A percentile compares a stretch with the other conserved stretches of the same genome.
Evolutionary conservation across 2,329 filamentous ascomycete genomes (phyloP).

Genomic region (Colletotrichum camelliae): DNA sequence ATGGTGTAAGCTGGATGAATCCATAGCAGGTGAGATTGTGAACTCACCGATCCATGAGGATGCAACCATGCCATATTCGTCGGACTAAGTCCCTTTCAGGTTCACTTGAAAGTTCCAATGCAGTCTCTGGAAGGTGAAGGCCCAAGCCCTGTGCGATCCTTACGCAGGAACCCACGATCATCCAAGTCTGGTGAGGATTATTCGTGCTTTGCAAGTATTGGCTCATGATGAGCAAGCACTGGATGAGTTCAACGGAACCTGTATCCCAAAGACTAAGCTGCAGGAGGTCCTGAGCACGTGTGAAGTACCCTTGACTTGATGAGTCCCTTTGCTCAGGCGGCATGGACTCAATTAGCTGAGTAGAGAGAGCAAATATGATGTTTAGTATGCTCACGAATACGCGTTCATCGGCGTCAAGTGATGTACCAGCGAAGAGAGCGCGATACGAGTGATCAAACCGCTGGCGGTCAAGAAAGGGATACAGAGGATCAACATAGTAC

Average conservation of each 20-base stretch:
- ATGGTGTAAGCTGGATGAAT: not conserved
- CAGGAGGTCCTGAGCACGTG: constrained; percentile 45
- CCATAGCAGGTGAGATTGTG: accelerated
- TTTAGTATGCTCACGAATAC: constrained; percentile 51
- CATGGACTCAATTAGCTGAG: constrained; percentile 47
- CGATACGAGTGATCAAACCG: constrained; percentile 43
- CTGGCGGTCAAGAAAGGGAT: constrained; percentile 47
- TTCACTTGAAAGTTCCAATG: constrained; percentile 11
- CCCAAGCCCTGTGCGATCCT: constrained; percentile 52
- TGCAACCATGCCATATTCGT: constrained; percentile 41
- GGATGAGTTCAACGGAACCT: constrained; percentile 48
- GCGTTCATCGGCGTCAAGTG: constrained; percentile 41
- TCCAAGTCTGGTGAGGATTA: constrained; percentile 53
- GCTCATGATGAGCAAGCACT: constrained; percentile 51
- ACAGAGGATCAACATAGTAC: constrained; percentile 50
- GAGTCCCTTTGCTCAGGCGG: constrained; percentile 42
- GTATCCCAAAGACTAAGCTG: constrained; percentile 47
- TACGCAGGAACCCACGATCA: constrained; percentile 50
- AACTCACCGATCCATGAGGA: constrained; percentile 42
- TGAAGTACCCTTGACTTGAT: constrained; percentile 45
- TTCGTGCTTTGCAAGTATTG: constrained; percentile 56
- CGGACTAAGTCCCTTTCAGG: constrained; percentile 31
- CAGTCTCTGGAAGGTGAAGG: constrained; percentile 46
- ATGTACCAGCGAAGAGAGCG: constrained; percentile 43
- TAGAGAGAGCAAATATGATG: constrained; percentile 50